Conservation (phyloP, 495 filamentous ascomycete genomes). For the Astrocystis sublimbata region DNA sequence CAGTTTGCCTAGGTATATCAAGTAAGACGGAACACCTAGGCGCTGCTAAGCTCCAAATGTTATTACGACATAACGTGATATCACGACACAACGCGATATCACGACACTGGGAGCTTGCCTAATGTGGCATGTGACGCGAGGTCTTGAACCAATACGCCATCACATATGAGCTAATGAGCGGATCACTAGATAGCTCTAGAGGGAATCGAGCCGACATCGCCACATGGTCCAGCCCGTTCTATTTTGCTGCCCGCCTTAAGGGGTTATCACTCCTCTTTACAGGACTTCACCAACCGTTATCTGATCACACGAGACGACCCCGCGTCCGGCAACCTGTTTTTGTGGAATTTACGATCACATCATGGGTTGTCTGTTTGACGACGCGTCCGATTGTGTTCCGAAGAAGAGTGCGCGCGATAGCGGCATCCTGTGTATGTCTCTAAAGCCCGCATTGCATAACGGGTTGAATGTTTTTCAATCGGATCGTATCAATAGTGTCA, state of each 20-base stretch:
- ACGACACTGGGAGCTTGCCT: neutral
- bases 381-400: neutral
- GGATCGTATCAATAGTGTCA: neutral
- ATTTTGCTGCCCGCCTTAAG: too few relatives aligned
- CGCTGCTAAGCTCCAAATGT: too few relatives aligned
- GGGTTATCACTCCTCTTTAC: too few relatives aligned
- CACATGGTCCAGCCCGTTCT: too few relatives aligned
- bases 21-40: too few relatives aligned
- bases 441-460: neutral
- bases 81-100: slow-evolving; percentile 1
- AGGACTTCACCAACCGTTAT: neutral
- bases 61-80: neutral
- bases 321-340: neutral
- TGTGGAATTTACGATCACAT: neutral
- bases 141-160: slow-evolving; percentile 2
- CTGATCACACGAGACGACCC: neutral
- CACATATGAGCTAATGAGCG: too few relatives aligned
- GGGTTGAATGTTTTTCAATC: neutral
- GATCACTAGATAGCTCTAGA: too few relatives aligned
- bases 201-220: too few relatives aligned
- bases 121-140: neutral
- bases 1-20: too few relatives aligned
- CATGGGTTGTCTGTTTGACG: neutral
- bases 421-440: neutral
- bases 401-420: neutral